Conservation (phyloP, 805 yeast species). For the Myxozyma neglecta region DNA sequence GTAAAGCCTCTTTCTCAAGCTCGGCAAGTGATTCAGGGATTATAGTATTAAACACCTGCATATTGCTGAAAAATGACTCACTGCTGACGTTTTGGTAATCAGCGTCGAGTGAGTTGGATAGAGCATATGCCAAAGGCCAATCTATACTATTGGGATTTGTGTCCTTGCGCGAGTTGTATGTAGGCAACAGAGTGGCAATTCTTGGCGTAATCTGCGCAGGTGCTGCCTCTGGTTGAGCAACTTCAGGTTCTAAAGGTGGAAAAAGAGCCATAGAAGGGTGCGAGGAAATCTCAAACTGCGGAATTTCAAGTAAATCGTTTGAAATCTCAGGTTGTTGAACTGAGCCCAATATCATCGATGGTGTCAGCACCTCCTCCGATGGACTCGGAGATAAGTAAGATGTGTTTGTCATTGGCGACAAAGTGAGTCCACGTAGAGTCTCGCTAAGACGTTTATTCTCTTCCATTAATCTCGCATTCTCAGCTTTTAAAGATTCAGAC, state of each 20-base stretch:
- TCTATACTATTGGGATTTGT: slow-evolving; percentile 27
- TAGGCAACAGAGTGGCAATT: slow-evolving; percentile 28
- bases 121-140: slow-evolving; percentile 33
- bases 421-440: slow-evolving; percentile 17
- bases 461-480: slow-evolving; percentile 23
- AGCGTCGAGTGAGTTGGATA: not conserved
- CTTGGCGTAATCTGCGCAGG: slow-evolving; percentile 27
- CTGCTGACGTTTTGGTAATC: not conserved
- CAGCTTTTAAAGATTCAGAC: slow-evolving; percentile 29
- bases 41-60: slow-evolving; percentile 33
- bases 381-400: slow-evolving; percentile 19
- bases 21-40: slow-evolving; percentile 34
- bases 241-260: not conserved
- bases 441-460: slow-evolving; percentile 28
- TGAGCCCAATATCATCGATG: not conserved
- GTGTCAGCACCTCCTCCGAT: slow-evolving; percentile 1
- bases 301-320: slow-evolving; percentile 1
- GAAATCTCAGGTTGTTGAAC: not conserved
- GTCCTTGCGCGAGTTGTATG: slow-evolving; percentile 29
- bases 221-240: not conserved
- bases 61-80: slow-evolving; percentile 10
- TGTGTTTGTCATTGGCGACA: slow-evolving; percentile 7
- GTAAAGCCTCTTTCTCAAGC: slow-evolving; percentile 32
- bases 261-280: not conserved
- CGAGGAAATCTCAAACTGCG: not conserved